Evolutionary conservation across 352 stramenopile species (phyloP).

Genomic region (Aphanomyces euteiches): DNA sequence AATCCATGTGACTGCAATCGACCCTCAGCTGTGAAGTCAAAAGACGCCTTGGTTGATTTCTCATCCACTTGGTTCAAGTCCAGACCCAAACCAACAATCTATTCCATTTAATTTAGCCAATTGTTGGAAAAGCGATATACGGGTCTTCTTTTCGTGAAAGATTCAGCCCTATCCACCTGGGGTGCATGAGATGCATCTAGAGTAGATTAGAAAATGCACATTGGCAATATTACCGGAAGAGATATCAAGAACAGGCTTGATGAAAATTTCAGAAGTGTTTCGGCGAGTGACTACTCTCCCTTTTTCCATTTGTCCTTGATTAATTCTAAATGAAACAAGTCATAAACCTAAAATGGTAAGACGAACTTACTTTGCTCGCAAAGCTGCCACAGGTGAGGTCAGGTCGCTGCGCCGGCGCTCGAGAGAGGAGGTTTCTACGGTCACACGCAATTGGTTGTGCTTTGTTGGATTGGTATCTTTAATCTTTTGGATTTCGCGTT

Average conservation of each 20-base stretch:
- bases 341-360: not conserved
- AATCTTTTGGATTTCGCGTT: constrained; percentile 75
- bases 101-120: not conserved
- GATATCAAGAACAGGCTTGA: constrained; percentile 24
- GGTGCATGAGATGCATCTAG: too few relatives aligned
- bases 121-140: constrained; percentile 37
- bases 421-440: not conserved
- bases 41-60: constrained; percentile 56
- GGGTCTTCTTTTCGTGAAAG: constrained; percentile 33
- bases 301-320: constrained; percentile 25
- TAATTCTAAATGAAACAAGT: constrained; percentile 7
- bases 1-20: constrained; percentile 77
- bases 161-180: too few relatives aligned
- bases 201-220: too few relatives aligned
- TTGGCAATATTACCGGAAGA: not conserved
- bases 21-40: constrained; percentile 76
- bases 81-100: constrained; percentile 36
- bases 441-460: constrained; percentile 20
- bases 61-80: constrained; percentile 69
- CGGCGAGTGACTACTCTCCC: constrained; percentile 1
- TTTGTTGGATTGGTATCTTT: constrained; percentile 31
- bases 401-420: constrained; percentile 19
- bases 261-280: constrained; percentile 3
- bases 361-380: constrained; percentile 13
- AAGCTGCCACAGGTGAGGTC: constrained; percentile 18